phyloP scores from a whole-genome alignment of 2,329 filamentous ascomycete genomes.

The Fusarium sp. region DNA sequence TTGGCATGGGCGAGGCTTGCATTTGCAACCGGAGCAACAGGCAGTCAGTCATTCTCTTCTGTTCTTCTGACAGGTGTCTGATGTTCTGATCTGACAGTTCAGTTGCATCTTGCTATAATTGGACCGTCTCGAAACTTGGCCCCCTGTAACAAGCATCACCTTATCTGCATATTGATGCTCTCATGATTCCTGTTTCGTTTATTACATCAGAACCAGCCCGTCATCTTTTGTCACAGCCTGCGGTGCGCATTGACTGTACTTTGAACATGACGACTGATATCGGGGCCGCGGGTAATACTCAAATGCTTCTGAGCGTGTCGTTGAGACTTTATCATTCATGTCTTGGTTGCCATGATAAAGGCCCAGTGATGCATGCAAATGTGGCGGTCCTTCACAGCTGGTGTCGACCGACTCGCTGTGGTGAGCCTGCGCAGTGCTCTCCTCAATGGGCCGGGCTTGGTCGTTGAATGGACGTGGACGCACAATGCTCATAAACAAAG shows the following conservation, averaged over 20 bases:
- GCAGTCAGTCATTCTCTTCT: conserved; percentile 1
- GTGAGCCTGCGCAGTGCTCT: conserved; percentile 40
- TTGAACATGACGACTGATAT: conserved; percentile 32
- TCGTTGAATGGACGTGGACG: conserved; percentile 35
- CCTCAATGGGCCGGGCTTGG: conserved; percentile 15
- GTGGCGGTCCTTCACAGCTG: conserved; percentile 37
- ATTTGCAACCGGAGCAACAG: conserved; percentile 31
- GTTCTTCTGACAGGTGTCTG: conserved; percentile 7
- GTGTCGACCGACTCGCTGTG: conserved; percentile 41
- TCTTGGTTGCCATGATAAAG: conserved; percentile 25
- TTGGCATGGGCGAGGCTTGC: conserved; percentile 27
- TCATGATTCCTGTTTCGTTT: conserved; percentile 40
- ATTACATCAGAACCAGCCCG: conserved; percentile 13
- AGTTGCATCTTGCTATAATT: conserved; percentile 25
- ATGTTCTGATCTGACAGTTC: conserved; percentile 14
- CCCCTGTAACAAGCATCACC: neutral
- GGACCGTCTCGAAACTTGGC: conserved; percentile 27
- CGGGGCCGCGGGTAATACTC: conserved; percentile 23
- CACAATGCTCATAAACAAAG: conserved; percentile 41
- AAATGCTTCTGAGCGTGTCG: neutral
- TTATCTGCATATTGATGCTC: conserved; percentile 31
- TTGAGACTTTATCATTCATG: conserved; percentile 3
- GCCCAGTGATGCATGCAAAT: conserved; percentile 25
- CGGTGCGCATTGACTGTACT: conserved; percentile 21
- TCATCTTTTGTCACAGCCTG: conserved; percentile 14